These are phyloP conservation scores for Puccinellia tenuiflora DNA, from an alignment of 176 grass and related monocot genomes.

Conservation along the genomic window DNA sequence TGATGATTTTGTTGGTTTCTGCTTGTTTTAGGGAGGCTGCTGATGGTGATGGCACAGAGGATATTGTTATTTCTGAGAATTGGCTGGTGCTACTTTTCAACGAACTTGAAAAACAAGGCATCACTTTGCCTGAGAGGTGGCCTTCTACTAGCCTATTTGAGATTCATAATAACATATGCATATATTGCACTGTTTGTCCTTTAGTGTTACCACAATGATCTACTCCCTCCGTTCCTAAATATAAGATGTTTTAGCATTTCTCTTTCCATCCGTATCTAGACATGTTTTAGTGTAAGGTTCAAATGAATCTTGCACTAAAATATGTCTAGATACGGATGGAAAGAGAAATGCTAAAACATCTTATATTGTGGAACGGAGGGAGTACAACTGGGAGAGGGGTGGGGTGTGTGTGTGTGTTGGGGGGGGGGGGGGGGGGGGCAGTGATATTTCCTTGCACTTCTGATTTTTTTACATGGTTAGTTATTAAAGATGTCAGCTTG, in stretches of 20 bases:
- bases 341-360: too few relatives aligned
- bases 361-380: too few relatives aligned
- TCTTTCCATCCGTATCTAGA: too few relatives aligned
- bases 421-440: neutral
- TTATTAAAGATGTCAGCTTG: neutral
- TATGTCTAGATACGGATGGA: too few relatives aligned
- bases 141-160: slow-evolving; percentile 5
- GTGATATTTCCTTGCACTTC: neutral
- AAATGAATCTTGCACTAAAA: too few relatives aligned
- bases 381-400: too few relatives aligned
- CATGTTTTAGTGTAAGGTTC: too few relatives aligned
- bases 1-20: slow-evolving; percentile 11
- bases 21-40: slow-evolving; percentile 37
- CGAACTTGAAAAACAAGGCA: slow-evolving; percentile 80
- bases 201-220: neutral
- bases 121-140: slow-evolving; percentile 90
- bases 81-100: slow-evolving; percentile 62
- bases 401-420: too few relatives aligned
- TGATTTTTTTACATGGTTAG: neutral
- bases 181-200: slow-evolving; percentile 12
- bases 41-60: slow-evolving; percentile 40
- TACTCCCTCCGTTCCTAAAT: too few relatives aligned
- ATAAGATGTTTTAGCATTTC: too few relatives aligned
- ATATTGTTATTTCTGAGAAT: slow-evolving; percentile 47
- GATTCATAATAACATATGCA: neutral